Evolutionary conservation across 768 basidiomycete species (phyloP).

Genomic region (Inosperma sp.): DNA sequence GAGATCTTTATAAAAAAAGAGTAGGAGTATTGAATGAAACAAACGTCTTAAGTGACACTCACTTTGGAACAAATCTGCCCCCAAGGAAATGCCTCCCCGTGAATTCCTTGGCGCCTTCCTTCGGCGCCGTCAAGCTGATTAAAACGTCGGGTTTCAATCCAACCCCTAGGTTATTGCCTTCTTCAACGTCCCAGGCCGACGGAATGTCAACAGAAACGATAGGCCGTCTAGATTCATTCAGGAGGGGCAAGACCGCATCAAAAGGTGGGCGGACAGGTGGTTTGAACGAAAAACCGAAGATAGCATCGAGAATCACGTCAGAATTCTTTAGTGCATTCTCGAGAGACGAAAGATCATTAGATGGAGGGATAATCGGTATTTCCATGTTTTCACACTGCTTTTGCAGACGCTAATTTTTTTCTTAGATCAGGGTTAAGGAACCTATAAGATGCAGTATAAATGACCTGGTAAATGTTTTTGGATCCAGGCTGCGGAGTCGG

Average conservation of each 20-base stretch:
- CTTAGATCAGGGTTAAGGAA: neutral
- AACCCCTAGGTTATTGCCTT: constrained; percentile 52
- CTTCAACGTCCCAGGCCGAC: constrained; percentile 93
- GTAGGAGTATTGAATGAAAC: neutral
- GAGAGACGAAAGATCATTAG: constrained; percentile 43
- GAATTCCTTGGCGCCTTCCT: constrained; percentile 76
- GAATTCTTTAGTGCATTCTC: constrained; percentile 48
- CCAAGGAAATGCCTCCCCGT: constrained; percentile 88
- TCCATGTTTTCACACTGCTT: constrained; percentile 86
- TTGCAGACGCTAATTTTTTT: constrained; percentile 57
- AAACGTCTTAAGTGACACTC: constrained; percentile 24
- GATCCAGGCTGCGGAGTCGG: constrained; percentile 65
- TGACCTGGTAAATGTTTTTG: constrained; percentile 88
- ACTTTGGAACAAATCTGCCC: constrained; percentile 90
- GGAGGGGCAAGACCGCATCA: constrained; percentile 62
- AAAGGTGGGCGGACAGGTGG: constrained; percentile 89
- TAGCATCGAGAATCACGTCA: constrained; percentile 89
- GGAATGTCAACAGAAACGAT: constrained; percentile 96
- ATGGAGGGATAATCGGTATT: constrained; percentile 63
- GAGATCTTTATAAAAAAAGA: constrained; percentile 39
- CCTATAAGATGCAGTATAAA: neutral
- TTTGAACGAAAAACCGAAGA: constrained; percentile 97
- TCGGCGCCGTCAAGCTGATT: constrained; percentile 91
- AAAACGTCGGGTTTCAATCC: constrained; percentile 75
- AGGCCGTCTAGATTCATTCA: constrained; percentile 62